Conservation (phyloP, 2,329 filamentous ascomycete genomes). For the Colletotrichum sublineola region DNA sequence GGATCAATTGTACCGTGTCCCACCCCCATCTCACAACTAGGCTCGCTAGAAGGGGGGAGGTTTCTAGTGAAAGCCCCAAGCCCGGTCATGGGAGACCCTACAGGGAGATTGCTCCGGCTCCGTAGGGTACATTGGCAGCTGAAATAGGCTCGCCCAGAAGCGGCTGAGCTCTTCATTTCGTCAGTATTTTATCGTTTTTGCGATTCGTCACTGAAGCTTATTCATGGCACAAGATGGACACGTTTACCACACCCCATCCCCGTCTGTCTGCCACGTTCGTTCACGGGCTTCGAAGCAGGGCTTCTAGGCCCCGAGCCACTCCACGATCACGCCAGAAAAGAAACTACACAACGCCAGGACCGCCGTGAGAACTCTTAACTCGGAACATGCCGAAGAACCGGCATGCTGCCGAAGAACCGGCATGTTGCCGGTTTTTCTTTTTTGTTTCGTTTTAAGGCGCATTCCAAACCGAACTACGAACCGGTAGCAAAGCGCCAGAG, state of each 20-base stretch:
- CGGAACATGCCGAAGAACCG: neutral
- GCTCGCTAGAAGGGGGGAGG: neutral
- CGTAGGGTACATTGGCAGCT: neutral
- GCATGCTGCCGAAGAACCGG: neutral
- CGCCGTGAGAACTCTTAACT: neutral
- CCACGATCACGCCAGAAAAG: neutral
- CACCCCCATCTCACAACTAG: constrained; percentile 14
- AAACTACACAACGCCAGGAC: neutral
- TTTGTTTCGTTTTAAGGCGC: no score
- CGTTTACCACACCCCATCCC: neutral
- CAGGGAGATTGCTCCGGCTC: neutral
- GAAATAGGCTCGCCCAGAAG: neutral
- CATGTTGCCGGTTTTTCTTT: neutral
- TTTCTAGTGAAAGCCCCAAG: neutral
- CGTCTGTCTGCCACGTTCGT: neutral
- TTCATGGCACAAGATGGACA: neutral
- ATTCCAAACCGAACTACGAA: neutral
- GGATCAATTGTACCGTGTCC: neutral
- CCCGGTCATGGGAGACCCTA: neutral
- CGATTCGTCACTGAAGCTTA: neutral
- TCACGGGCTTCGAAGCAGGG: neutral
- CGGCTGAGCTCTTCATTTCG: neutral
- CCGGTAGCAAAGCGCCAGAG: neutral
- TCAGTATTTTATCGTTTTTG: neutral
- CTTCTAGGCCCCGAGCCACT: neutral